phyloP scores from a whole-genome alignment of 768 basidiomycete genomes.

The Calocera viscosa region DNA sequence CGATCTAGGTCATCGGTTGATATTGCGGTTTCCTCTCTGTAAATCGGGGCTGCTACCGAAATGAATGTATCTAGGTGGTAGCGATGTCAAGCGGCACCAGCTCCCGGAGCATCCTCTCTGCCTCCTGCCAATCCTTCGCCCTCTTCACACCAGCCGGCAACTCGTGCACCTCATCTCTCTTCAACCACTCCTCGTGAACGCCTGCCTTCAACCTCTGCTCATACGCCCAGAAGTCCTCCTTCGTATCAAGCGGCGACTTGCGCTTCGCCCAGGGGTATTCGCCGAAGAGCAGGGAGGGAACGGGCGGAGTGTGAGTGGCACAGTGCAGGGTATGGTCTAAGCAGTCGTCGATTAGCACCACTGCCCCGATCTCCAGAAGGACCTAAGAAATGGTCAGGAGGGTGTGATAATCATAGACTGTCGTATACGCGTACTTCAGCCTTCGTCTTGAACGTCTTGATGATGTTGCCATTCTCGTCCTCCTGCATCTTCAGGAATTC shows the following conservation, averaged over 20 bases:
- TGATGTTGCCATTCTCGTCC: constrained; percentile 29
- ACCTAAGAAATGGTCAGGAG: constrained; percentile 33
- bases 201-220: constrained; percentile 37
- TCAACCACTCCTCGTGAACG: constrained; percentile 42
- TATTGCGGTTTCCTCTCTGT: not conserved
- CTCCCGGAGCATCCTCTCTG: not conserved
- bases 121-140: constrained; percentile 53
- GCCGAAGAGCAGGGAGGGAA: constrained; percentile 59
- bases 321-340: constrained; percentile 61
- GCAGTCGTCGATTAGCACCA: constrained; percentile 67
- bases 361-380: constrained; percentile 49
- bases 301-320: constrained; percentile 36
- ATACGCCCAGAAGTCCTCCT: constrained; percentile 23
- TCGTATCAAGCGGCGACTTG: constrained; percentile 27
- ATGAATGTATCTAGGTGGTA: not conserved
- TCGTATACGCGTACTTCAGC: constrained; percentile 39
- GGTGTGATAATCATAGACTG: not conserved
- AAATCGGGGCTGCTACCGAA: not conserved
- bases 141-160: constrained; percentile 42
- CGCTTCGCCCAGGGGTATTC: constrained; percentile 65
- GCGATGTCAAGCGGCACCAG: not conserved
- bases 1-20: not conserved
- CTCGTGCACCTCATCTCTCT: constrained; percentile 30
- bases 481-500: constrained; percentile 46
- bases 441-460: constrained; percentile 44